Evolutionary conservation across 441 rosid genomes (phyloP), one percentile per base, ranked within the genome.

Genomic region (Raphanus hybrid): DNA sequence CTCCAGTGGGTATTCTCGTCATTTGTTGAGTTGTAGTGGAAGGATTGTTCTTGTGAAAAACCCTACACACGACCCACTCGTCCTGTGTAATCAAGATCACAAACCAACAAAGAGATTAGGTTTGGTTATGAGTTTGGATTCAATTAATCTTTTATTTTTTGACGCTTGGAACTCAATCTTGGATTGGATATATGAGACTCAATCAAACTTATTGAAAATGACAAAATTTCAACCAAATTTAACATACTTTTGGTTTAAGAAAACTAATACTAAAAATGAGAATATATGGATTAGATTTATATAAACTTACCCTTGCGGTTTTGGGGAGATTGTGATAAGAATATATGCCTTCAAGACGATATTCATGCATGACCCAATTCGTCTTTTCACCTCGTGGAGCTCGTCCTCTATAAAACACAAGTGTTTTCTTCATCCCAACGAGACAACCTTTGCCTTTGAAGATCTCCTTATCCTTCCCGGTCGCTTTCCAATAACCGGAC

Each of bases 321-420:
- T 54, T 54, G 59, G 60, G 60, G 27, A 55, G 60, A 55, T 55
- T 55, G 60, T 55, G 60, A 20, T 18, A 55, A 55, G 60, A 55
- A 55, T 55, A 85, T 82, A 89, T 91, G 82, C 97, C 98, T 70
- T 93, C 96, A 27, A 92, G 92, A 52, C 98, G 85, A 43, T 84
- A 93, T 72, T 93, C 98, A 82, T 93, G 98, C 96, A 93, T 93
- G 60, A 93, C 94, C 98, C 98, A 93, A 48, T 89, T 92, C 23
- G 89, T 84, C 75, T 94, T 94, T 80, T 89, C 98, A 65, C 98
- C 98, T 81, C 85, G 88, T 0, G 98, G 98, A 66, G 98, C 98
- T 86, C 97, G 82, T 11, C 98, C 98, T 80, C 12, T 83, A 83
- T 93, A 93, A 79, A 93, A 93, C 67, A 93, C 98, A 77, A 93